These are phyloP conservation scores for Gremmenia infestans DNA, from an alignment of 2,329 filamentous ascomycete genomes.

Conservation along the genomic window DNA sequence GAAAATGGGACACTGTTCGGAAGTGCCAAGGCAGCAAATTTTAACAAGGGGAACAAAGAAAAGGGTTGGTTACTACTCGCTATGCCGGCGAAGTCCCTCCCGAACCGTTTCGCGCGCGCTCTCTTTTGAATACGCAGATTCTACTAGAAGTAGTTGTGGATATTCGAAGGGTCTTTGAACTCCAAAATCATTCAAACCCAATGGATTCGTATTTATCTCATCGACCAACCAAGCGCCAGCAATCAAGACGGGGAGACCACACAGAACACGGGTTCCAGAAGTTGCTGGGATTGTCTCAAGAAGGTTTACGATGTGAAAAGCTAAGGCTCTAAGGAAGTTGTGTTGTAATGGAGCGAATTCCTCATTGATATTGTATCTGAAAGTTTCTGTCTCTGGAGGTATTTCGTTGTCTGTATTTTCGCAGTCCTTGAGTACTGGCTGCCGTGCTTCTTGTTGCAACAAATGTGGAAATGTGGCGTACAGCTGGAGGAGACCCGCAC, in stretches of 20 bases:
- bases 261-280: slow-evolving; percentile 8
- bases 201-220: not conserved
- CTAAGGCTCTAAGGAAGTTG: slow-evolving; percentile 1
- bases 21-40: too few species aligned
- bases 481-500: slow-evolving; percentile 8
- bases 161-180: not conserved
- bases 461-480: slow-evolving; percentile 6
- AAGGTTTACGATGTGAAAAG: slow-evolving; percentile 6
- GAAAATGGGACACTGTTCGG: too few species aligned
- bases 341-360: slow-evolving; percentile 1
- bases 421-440: not conserved
- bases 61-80: not conserved
- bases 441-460: slow-evolving; percentile 1
- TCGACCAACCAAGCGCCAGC: slow-evolving; percentile 7
- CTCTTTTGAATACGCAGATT: not conserved
- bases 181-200: not conserved
- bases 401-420: not conserved
- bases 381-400: not conserved
- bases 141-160: not conserved
- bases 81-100: slow-evolving; percentile 2
- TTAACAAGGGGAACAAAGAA: too few species aligned
- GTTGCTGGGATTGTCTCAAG: slow-evolving; percentile 5
- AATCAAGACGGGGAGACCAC: slow-evolving; percentile 6
- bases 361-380: not conserved
- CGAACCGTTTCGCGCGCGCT: not conserved